A percentile compares a stretch with the other conserved stretches of the same genome.
phyloP scores from a whole-genome alignment of 805 yeast species.

The Nakazawaea populi region DNA sequence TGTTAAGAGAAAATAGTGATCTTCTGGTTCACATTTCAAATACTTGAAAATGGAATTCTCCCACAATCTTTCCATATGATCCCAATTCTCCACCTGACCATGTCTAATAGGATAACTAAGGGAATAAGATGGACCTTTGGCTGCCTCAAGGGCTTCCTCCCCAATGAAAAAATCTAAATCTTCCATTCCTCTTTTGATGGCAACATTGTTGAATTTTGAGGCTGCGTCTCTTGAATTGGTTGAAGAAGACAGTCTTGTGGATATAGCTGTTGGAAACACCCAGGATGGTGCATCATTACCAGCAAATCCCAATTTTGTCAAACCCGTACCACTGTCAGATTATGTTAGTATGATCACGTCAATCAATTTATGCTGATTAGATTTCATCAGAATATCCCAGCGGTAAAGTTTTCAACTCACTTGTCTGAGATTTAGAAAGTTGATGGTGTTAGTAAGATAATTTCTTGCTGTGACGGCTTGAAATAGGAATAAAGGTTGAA shows the following conservation, averaged over 20 bases:
- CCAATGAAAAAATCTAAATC: constrained; percentile 94
- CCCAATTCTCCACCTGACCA: constrained; percentile 99
- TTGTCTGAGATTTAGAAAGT: constrained; percentile 18
- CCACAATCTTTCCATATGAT: constrained; percentile 99
- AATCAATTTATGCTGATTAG: too few relatives aligned
- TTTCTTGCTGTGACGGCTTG: background rate
- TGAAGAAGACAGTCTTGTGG: constrained; percentile 55
- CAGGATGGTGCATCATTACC: constrained; percentile 98
- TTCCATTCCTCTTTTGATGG: constrained; percentile 82
- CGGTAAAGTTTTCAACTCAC: constrained; percentile 15
- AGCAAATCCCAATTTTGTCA: constrained; percentile 96
- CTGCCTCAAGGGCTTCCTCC: constrained; percentile 87
- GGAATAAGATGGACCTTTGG: constrained; percentile 87
- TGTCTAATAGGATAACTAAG: constrained; percentile 91
- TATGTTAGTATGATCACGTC: background rate
- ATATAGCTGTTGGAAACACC: constrained; percentile 95
- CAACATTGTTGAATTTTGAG: constrained; percentile 32
- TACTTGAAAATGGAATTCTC: constrained; percentile 95
- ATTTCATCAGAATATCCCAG: background rate
- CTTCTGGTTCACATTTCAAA: constrained; percentile 97
- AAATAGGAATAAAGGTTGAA: constrained; percentile 14
- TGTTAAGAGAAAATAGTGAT: constrained; percentile 89
- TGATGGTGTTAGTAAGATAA: constrained; percentile 4
- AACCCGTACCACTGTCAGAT: constrained; percentile 83
- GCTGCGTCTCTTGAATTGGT: constrained; percentile 21